A percentile compares a stretch with the other conserved stretches of the same genome.
These are phyloP conservation scores for Digitaria exilis DNA, from an alignment of 202 grass and related monocot genomes.

Conservation along the genomic window DNA sequence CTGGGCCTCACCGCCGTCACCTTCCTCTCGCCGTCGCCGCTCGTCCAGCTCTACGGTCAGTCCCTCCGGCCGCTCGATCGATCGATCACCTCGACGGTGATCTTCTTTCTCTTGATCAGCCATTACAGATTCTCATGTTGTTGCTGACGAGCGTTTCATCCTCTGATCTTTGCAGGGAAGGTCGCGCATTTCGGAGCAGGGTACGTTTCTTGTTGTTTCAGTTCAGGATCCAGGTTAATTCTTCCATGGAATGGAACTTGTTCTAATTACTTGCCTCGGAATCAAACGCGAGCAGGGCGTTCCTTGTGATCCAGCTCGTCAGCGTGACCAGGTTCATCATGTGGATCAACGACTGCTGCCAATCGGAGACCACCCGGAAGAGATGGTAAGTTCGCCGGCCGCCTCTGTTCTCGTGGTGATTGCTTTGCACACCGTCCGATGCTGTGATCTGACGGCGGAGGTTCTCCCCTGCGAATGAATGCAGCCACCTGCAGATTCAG, in stretches of 20 bases:
- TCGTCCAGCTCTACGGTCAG: conserved; percentile 90
- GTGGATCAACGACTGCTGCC: conserved; percentile 95
- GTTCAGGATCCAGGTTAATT: background rate
- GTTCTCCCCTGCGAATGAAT: no score
- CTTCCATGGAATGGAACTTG: background rate
- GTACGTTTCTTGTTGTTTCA: conserved; percentile 44
- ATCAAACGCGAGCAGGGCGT: conserved; percentile 54
- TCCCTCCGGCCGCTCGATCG: no score
- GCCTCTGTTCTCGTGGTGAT: no score
- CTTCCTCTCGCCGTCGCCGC: conserved; percentile 74
- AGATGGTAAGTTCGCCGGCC: conserved; percentile 58
- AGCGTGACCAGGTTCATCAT: conserved; percentile 89
- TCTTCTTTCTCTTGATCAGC: background rate
- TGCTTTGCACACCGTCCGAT: no score
- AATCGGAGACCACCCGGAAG: conserved; percentile 59
- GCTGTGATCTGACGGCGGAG: conserved; percentile 4
- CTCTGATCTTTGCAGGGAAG: conserved; percentile 59
- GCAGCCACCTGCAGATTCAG: conserved; percentile 71
- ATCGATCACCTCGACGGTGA: no score
- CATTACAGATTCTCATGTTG: no score
- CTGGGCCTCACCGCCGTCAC: conserved; percentile 66
- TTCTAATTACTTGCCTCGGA: conserved; percentile 5
- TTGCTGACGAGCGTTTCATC: no score
- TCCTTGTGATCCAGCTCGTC: conserved; percentile 92
- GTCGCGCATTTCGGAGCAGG: conserved; percentile 91